Evolutionary conservation across 768 basidiomycete species (phyloP), one percentile per base, ranked within the genome.

Genomic region (Boletus sp.): DNA sequence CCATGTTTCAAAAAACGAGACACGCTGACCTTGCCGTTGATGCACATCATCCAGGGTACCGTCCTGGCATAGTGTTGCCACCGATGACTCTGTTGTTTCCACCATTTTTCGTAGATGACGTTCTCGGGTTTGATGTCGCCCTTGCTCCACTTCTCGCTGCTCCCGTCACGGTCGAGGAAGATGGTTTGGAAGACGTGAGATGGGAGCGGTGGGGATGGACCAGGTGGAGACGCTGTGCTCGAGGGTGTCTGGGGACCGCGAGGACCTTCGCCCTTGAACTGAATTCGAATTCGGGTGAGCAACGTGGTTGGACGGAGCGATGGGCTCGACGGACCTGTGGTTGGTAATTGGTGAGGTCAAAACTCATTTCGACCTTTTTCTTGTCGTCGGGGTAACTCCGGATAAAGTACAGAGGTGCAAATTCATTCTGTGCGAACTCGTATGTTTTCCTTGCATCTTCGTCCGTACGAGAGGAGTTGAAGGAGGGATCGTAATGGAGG

Each of bases 291-390:
- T 45, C 7, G 29, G 7, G 27, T 45, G n/a, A 32, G 30, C 11
- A 8, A 32, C 19, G n/a, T 9, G 29, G 29, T 14, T 13, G 14
- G n/a, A 19, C 13, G n/a, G 27, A 2, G 11, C n/a, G 29, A 13
- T 4, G 29, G 13, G 29, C 10, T 19, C 3, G 7, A 45, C 11
- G 17, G n/a, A 32, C 44, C 30, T 46, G 30, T 21, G 44, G 45
- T 37, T 42, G 45, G 17, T 47, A 53, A 14, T 53, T 56, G 55
- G 19, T 30, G 15, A 41, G 44, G 23, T 56, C 39, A n/a, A 55
- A 51, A 19, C 45, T 19, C 43, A 30, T 45, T n/a, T 45, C 43
- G 29, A 45, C 29, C 29, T 45, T 45, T 30, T 29, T 19, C 43
- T 45, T 45, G 27, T 30, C 43, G 7, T 45, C n/a, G 11, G 29